Base-by-base conservation (phyloP, 352 stramenopile genomes). In the Phytophthora constricta region DNA sequence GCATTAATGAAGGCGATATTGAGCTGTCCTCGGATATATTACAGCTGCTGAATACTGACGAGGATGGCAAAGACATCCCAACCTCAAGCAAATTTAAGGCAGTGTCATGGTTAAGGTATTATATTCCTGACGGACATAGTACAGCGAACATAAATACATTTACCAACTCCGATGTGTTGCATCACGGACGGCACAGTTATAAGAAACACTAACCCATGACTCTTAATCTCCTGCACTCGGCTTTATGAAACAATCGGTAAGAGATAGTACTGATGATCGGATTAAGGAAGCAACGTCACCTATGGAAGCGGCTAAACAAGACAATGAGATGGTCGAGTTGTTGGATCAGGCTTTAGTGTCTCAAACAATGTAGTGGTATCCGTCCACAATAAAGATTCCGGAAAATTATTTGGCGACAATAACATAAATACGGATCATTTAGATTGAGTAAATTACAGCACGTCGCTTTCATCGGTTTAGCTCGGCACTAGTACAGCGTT, bases 381-480 rank as follows among this genome's bases (percentile, higher is more conserved):
- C 31, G 31, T 37, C 20, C 23, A 7, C 16, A 22, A 23, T 39
- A 16, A n/a, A 23, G 14, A 9, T 9, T 41, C 41, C 26, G 23
- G 47, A 9, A 42, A 34, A 13, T 31, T 25, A 33, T 17, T 48
- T 34, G 22, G 46, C 11, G 17, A 49, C 20, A 10, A 58, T 58
- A 14, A 4, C 16, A 2, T 11, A 39, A 16, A 28, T 26, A 25
- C 3, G 5, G 37, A 58, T 1, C 31, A 4, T 48, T 48, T 22
- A 58, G 33, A 42, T 26, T 54, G 7, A 58, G 48, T 28, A 14
- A 58, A 37, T 17, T 5, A 19, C 51, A 48, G 22, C 51, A 49
- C 16, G 34, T 48, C 22, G 14, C 33, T 8, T 49, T 48, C 31
- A 48, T 11, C 19, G 22, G 16, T 48, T 58, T 2, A 34, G 10